Evolutionary conservation across 1,284 basidiomycete genomes (phyloP).

Genomic region (Pseudozyma sp.): DNA sequence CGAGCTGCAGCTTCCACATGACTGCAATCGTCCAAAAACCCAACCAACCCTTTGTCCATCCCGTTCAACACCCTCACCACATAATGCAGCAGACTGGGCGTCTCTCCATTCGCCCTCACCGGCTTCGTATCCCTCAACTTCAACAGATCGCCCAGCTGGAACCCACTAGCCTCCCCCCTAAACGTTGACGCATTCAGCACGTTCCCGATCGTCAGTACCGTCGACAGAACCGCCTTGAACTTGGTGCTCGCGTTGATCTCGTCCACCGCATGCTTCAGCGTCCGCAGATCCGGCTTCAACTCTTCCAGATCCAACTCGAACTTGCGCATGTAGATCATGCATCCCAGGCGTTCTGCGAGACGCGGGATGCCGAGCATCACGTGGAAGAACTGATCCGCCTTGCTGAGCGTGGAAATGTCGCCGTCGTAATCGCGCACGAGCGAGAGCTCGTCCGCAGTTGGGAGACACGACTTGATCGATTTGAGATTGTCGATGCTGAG

Average conservation of each 20-base stretch:
- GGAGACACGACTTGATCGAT: slow-evolving; percentile 54
- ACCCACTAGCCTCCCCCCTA: slow-evolving; percentile 83
- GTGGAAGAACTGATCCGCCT: slow-evolving; percentile 85
- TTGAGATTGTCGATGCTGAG: slow-evolving; percentile 56
- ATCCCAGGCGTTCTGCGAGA: slow-evolving; percentile 78
- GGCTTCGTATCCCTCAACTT: slow-evolving; percentile 90
- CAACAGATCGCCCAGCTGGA: slow-evolving; percentile 81
- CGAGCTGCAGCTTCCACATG: slow-evolving; percentile 79
- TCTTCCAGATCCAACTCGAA: slow-evolving; percentile 86
- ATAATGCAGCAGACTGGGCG: slow-evolving; percentile 88
- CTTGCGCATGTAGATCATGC: slow-evolving; percentile 83
- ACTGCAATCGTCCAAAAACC: slow-evolving; percentile 83
- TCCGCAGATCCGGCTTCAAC: slow-evolving; percentile 82
- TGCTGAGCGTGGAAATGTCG: slow-evolving; percentile 66
- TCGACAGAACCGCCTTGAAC: slow-evolving; percentile 77
- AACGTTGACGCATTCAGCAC: slow-evolving; percentile 83
- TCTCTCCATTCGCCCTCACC: slow-evolving; percentile 75
- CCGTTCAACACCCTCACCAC: slow-evolving; percentile 80
- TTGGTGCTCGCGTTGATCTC: slow-evolving; percentile 79
- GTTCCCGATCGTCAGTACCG: slow-evolving; percentile 81
- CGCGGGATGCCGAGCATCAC: slow-evolving; percentile 84
- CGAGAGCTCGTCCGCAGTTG: slow-evolving; percentile 58
- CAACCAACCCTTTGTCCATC: slow-evolving; percentile 76
- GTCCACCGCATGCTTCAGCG: slow-evolving; percentile 78
- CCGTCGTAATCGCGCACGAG: slow-evolving; percentile 59